Base-by-base conservation (phyloP, 305 asterid species). In the Fraxinus albicans region DNA sequence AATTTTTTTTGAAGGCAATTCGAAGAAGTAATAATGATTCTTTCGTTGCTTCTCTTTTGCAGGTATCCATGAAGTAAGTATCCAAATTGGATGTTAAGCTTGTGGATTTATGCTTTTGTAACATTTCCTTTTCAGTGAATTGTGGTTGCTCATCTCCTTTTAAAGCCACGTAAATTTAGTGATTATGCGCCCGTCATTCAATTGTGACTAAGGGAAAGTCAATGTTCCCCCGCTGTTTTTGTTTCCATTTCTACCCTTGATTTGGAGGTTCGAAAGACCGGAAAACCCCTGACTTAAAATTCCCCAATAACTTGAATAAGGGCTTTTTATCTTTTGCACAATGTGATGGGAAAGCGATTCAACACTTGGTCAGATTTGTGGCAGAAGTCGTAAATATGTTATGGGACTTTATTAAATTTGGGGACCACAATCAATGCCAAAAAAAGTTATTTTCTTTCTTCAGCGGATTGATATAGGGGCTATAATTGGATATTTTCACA, bases 41-140 rank as follows among this genome's bases (percentile, higher is more conserved):
- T 53, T 81, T 83, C 77, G 25, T 53, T 60, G 47, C n/a, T 82
- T 83, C 73, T 19, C 79, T 8, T 73, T 89, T 91, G 87, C 96
- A 94, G 97, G 98, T 87, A 94, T 94, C 86, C 98, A 94, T 86
- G 98, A 94, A 89, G 97, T 91, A 91, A 85, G 97, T 90, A 70
- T 69, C 80, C 79, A 10, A 29, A 78, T 29, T 85, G 42, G 84
- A 77, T 40, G 21, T 79, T 69, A 60, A 75, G 81, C 86, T 77
- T 33, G 53, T 84, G 50, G 44, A 36, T n/a, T 74, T 81, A 15
- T 63, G 80, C 81, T 84, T 27, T 79, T 79, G 81, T 79, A 69
- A 67, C 53, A 58, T 38, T 50, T 55, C 55, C 6, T 67, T 67
- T 17, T 58, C 34, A 50, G 65, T 69, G 50, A 21, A 25, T 80